phyloP scores from a whole-genome alignment of 257 asterid species.

The Solanum chaucha region DNA sequence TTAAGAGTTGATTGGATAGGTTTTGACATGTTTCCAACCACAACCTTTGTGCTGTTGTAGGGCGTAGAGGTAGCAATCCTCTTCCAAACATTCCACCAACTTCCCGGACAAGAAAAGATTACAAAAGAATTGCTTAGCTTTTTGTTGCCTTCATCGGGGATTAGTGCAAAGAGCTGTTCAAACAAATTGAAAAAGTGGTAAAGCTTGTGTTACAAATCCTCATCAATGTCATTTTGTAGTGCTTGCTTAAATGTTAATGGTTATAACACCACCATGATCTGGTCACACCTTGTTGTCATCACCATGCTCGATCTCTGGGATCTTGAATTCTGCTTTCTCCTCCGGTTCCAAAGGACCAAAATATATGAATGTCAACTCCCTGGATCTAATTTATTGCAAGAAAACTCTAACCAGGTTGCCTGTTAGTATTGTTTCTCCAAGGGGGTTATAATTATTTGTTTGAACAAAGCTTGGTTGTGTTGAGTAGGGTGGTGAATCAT shows the following conservation, averaged over 20 bases:
- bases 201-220: background rate
- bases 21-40: background rate
- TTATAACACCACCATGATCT: background rate
- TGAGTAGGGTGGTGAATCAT: background rate
- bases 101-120: slow-evolving; percentile 56
- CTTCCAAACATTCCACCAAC: slow-evolving; percentile 44
- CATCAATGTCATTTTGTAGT: background rate
- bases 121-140: slow-evolving; percentile 45
- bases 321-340: background rate
- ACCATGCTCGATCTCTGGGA: background rate
- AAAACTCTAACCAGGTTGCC: background rate
- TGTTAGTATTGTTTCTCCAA: background rate
- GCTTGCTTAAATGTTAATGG: background rate
- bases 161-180: background rate
- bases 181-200: background rate
- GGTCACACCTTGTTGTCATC: background rate
- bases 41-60: slow-evolving; percentile 25
- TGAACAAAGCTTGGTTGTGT: slow-evolving; percentile 2
- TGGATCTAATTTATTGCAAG: background rate
- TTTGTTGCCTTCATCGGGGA: background rate
- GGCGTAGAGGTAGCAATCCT: slow-evolving; percentile 60
- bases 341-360: background rate
- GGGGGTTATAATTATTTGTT: background rate
- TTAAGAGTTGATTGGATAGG: background rate
- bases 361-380: background rate